These are phyloP conservation scores for Didymella exigua DNA, from an alignment of 2,329 filamentous ascomycete genomes.

Conservation along the genomic window DNA sequence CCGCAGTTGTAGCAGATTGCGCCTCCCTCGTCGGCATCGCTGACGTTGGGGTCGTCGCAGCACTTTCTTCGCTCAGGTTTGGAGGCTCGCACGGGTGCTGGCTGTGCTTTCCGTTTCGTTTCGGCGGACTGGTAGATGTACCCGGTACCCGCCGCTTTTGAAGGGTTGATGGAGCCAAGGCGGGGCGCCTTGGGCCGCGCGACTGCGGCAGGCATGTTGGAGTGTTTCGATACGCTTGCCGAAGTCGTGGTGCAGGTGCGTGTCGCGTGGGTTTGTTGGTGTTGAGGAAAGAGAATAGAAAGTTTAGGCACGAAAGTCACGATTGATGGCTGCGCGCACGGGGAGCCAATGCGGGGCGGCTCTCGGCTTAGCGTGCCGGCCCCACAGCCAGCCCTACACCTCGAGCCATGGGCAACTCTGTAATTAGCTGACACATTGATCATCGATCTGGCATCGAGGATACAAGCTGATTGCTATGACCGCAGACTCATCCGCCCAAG, in stretches of 20 bases:
- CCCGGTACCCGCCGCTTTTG: slow-evolving; percentile 21
- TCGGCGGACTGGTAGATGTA: slow-evolving; percentile 26
- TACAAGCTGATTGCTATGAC: neutral
- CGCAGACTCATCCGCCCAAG: neutral
- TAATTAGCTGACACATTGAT: neutral
- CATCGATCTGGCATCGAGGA: neutral
- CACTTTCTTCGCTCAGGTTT: slow-evolving; percentile 29
- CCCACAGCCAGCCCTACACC: slow-evolving; percentile 19
- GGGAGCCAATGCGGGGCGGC: slow-evolving; percentile 10
- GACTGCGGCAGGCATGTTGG: slow-evolving; percentile 20
- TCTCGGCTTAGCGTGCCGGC: slow-evolving; percentile 1
- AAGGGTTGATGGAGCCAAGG: slow-evolving; percentile 33
- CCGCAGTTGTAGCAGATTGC: slow-evolving; percentile 76
- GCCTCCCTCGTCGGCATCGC: slow-evolving; percentile 26
- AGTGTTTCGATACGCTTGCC: neutral
- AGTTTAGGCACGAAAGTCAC: slow-evolving; percentile 23
- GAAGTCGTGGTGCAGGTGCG: neutral
- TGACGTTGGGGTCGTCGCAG: slow-evolving; percentile 37
- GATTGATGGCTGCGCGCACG: slow-evolving; percentile 12
- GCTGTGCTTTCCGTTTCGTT: slow-evolving; percentile 29
- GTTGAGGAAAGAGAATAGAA: slow-evolving; percentile 5
- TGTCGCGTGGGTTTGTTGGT: neutral
- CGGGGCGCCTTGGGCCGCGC: slow-evolving; percentile 28
- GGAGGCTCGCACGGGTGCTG: slow-evolving; percentile 23
- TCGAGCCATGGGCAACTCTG: slow-evolving; percentile 8